Evolutionary conservation across 164 flowering plant genomes (phyloP), one percentile per base, ranked within the genome.

Genomic region (Annona squamosa): DNA sequence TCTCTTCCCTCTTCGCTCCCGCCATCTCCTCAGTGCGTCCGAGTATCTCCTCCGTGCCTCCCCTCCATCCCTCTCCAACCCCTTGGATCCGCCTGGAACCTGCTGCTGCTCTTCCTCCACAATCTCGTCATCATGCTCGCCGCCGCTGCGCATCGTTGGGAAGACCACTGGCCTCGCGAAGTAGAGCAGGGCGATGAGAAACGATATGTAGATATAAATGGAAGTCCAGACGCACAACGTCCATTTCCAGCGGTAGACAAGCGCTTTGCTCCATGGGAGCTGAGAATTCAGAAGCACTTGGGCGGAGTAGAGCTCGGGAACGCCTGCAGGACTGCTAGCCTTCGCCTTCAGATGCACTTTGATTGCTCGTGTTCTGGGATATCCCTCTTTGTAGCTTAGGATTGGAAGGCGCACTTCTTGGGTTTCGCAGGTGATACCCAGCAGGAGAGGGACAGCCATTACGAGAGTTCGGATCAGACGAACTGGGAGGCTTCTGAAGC

Each of bases 151-250:
- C 62, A 7, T 7, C 44, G 65, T 45, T 5, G 59, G 93, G 48
- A 87, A 85, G n/a, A 87, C 4, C 41, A 90, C 43, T 0, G 84
- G 81, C 73, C 74, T 85, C 46, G 74, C 89, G 75, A 81, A 87
- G 69, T 76, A 79, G 0, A 83, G 47, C 17, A 89, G 76, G 18
- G 82, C 1, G 4, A 84, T 9, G 1, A 94, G 84, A 1, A 90
- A 73, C 63, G 82, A 10, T 2, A 86, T 62, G 78, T 81, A 94
- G 0, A 81, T 63, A 62, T 85, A 84, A 0, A 89, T 12, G 0
- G 93, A 84, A 13, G 86, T 74, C 95, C 97, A 94, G 1, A 92
- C 89, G n/a, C 77, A 89, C 5, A 88, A 78, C 3, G 94, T 90
- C 86, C 87, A 91, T 76, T 85, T 92, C 98, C 98, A 94, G 18